Evolutionary conservation across 2,329 filamentous ascomycete genomes (phyloP).

Genomic region (Pseudogymnoascus sp.): DNA sequence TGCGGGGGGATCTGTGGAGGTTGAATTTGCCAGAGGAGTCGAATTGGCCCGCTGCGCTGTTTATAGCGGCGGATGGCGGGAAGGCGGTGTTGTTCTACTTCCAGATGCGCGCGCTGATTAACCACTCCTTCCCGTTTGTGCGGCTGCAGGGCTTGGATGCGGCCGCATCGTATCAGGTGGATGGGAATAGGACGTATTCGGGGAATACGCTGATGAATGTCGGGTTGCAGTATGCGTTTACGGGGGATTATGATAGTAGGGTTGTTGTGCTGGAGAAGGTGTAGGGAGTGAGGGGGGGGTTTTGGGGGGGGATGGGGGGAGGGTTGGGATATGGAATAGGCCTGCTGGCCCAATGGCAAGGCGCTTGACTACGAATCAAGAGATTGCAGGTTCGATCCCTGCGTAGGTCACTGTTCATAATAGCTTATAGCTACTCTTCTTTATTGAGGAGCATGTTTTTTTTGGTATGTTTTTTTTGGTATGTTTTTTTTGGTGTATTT

Average conservation of each 20-base stretch:
- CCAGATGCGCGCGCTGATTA: neutral
- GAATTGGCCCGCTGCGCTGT: slow-evolving; percentile 55
- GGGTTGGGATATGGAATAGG: slow-evolving; percentile 7
- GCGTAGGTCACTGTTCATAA: slow-evolving; percentile 13
- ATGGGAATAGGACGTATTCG: neutral
- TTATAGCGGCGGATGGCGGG: slow-evolving; percentile 44
- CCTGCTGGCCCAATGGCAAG: slow-evolving; percentile 47
- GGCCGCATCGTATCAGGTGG: neutral
- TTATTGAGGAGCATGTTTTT: too few species aligned
- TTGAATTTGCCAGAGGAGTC: slow-evolving; percentile 49
- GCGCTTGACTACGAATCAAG: slow-evolving; percentile 48
- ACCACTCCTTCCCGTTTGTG: neutral
- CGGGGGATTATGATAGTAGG: neutral
- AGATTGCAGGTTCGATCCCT: slow-evolving; percentile 32
- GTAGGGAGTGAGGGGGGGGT: neutral
- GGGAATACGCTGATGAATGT: neutral
- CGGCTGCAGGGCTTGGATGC: neutral
- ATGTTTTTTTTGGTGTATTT: too few species aligned
- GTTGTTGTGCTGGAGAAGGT: neutral
- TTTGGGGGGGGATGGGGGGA: too few species aligned
- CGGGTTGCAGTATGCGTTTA: neutral
- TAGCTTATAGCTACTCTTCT: too few species aligned
- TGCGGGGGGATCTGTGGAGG: slow-evolving; percentile 52
- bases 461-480: too few species aligned
- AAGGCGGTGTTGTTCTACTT: neutral